Evolutionary conservation across 345 rosid species (phyloP).

Genomic region (Salix viminalis): DNA sequence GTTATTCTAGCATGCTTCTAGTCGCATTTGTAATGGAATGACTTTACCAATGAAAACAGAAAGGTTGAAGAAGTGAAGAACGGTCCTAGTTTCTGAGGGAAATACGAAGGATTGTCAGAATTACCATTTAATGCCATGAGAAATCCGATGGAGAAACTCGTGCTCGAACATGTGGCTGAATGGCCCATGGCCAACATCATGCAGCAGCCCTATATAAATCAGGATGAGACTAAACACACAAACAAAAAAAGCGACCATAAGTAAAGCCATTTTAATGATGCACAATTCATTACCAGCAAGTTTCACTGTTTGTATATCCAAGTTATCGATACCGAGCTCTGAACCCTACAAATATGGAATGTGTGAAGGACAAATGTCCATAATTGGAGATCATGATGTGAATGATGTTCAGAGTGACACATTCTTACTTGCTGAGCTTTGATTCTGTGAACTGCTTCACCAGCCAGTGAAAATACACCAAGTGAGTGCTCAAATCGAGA

Average conservation of each 20-base stretch:
- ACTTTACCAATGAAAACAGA: background rate
- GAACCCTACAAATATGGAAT: slow-evolving; percentile 10
- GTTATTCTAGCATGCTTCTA: too few relatives aligned
- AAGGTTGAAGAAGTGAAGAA: background rate
- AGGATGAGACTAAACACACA: background rate
- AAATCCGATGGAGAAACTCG: slow-evolving; percentile 17
- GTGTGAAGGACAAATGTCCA: background rate
- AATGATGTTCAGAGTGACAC: background rate
- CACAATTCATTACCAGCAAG: slow-evolving; percentile 25
- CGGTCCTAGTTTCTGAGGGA: background rate
- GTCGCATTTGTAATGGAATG: background rate
- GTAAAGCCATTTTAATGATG: background rate
- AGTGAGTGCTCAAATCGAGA: slow-evolving; percentile 34
- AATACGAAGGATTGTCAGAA: background rate
- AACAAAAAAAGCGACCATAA: background rate
- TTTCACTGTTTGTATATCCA: slow-evolving; percentile 24
- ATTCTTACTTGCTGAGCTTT: slow-evolving; percentile 25
- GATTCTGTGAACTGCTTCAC: slow-evolving; percentile 19
- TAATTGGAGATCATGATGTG: background rate
- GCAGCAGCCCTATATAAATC: slow-evolving; percentile 21
- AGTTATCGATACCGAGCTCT: slow-evolving; percentile 18
- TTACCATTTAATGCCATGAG: slow-evolving; percentile 20
- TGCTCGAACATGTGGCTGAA: slow-evolving; percentile 31
- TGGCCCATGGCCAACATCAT: slow-evolving; percentile 35
- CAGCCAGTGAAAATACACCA: slow-evolving; percentile 28